Base-by-base conservation (phyloP, 306 rosid genomes). In the Lablab purpureus region DNA sequence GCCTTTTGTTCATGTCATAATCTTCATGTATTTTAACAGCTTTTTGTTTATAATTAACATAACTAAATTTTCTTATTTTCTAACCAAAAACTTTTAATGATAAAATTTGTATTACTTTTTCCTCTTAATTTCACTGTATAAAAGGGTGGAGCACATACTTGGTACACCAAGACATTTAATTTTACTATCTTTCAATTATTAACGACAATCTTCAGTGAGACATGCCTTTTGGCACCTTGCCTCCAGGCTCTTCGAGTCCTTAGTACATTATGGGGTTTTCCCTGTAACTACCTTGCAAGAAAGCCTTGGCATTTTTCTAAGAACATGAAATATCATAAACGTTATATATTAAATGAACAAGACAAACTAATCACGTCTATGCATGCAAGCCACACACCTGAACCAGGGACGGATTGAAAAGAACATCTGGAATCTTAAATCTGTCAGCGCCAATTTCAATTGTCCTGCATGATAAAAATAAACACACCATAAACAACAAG, bases 371-470 rank as follows among this genome's bases (percentile, higher is more conserved):
- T 78, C 37, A 59, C 73, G 25, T 59, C 12, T 52, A 43, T 10
- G 27, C 74, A 77, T 27, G 75, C 74, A 67, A 41, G 40, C 70
- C 47, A 55, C 87, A 74, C 78, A 93, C 99, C 98, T 90, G 94
- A 71, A 64, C 97, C 63, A 96, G 76, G 52, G 93, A 88, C 14
- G 98, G 98, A 77, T 91, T 96, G 85, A 96, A 96, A 65, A 96
- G 91, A 80, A 96, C 84, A 85, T 96, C 99, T 23, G 99, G 99
- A 80, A 89, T 90, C 92, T 96, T 96, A 89, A 96, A 96, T 87
- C 98, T 91, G 85, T 93, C 99, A 18, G 99, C 81, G 77, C 99
- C 99, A 41, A 96, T 91, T 85, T 96, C 99, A 85, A 96, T 90
- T 52, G 98, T 96, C 91, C 99, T 96, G 83, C 4, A 10, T 71